Base-by-base conservation (phyloP, 2,329 filamentous ascomycete genomes). In the Huntiella savannae region DNA sequence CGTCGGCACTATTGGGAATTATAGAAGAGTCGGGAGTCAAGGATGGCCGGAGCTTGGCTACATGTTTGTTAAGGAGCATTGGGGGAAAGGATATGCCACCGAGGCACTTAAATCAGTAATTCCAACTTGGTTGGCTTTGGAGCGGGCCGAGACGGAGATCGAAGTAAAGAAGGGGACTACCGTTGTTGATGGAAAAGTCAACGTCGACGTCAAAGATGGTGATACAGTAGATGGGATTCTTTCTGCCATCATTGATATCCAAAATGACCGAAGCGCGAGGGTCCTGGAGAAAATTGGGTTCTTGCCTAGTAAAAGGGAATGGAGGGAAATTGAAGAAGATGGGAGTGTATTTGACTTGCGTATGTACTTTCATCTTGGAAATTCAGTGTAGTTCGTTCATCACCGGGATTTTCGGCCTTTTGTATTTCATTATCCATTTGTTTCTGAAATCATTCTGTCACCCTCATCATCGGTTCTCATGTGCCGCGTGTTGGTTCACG, bases 41-140 rank as follows among this genome's bases (percentile, higher is more conserved):
- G 70, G 69, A 41, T 75, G 71, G 71, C 72, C 73, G 1, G 71
- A 69, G 54, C 46, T 76, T 19, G 74, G 74, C 16, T 79, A 78
- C 56, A 65, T 75, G 60, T 57, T 78, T 44, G 59, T 63, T 41
- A 63, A 60, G 47, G 66, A 70, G 52, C 54, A 58, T 46, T 78
- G 74, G 74, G 69, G 70, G 5, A 63, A 62, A 35, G 74, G 73
- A 4, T 67, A 71, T 52, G 72, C 66, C 33, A 74, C 68, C 1
- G 74, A 78, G 58, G 70, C 75, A 39, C 49, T 77, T 34, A 57
- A 51, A 44, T 71, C 57, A 1, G 69, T 69, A 45, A 50, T 71
- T 10, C 50, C 54, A 8, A 55, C 59, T 8, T 77, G 68, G 63
- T 69, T 64, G 60, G 55, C 55, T 45, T 60, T 77, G 52, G 67